Evolutionary conservation across 2,329 filamentous ascomycete species (phyloP), one percentile per base, ranked within the genome.

Genomic region (Fusarium irregulare): DNA sequence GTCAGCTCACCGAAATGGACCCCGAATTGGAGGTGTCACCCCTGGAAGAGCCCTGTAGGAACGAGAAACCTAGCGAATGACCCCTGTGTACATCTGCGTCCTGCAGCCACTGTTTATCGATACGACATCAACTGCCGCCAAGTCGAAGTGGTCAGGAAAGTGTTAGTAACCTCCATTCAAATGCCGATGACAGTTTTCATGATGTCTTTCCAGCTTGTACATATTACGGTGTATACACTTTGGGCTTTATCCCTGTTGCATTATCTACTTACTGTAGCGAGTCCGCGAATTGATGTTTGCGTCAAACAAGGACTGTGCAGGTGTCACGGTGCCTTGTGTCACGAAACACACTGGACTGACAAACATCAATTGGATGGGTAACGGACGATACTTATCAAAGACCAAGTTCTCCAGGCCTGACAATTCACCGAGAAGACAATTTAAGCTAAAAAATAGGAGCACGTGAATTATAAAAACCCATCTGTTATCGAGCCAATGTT

Each of bases 71-170:
- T 50, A 66, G 63, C 34, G 34, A 16, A 10, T 12, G n/a, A 23
- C 59, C 66, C 68, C 41, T 71, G 68, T 57, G 64, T 44, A 54
- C 32, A 34, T 46, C 37, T 71, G 54, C 57, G 54, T 66, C 41
- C 49, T 51, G 27, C 40, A 41, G 27, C 44, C 53, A 40, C 44
- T 28, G 41, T 56, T 56, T 37, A 47, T 56, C 41, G 16, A 37
- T 50, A 50, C 48, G 30, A 23, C 20, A 25, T 10, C 58, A 61
- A 37, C 21, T 61, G 45, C 56, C 45, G 58, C 49, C 27, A 23
- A 16, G 23, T 23, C 18, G 18, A 37, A 7, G 10, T 47, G 30
- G 50, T 60, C 57, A 56, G 6, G 7, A 4, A 59, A 59, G 25
- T 34, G 45, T 59, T 50, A 64, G 40, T 64, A 27, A 64, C 27